Base-by-base conservation (phyloP, 768 basidiomycete species). In the Tubosaeta sp. region DNA sequence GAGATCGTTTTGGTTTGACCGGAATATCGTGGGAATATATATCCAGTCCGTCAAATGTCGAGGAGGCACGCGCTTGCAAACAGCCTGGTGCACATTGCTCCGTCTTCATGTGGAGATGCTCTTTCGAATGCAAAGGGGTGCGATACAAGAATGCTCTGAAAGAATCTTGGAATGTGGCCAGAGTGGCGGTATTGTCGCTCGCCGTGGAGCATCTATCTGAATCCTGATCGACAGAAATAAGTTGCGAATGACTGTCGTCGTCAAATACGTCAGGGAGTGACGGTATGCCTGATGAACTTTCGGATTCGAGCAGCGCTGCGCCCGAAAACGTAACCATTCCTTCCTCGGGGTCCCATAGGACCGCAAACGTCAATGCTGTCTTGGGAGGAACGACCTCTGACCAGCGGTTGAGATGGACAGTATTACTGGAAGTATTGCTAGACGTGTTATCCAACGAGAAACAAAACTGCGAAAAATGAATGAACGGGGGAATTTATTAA, bases 271-370 rank as follows among this genome's bases (percentile, higher is more conserved):
- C 58, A 3, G 57, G 34, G 22, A 45, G 57, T 8, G 56, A 9
- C 1, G 47, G 38, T 16, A 32, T 36, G n/a, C 44, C 47, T 36
- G 56, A 56, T 45, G 18, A 19, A 24, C 53, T 38, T 18, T 69
- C 67, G 16, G 60, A 48, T 32, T 72, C 69, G 25, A 79, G 65
- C 31, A 82, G 72, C 44, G 70, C 65, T 24, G 77, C 73, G 24
- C 75, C 77, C 1, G 80, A 81, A 60, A 84, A 83, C 29, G 76
- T 74, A 52, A 83, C 71, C 56, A 82, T 73, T 30, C 79, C 82
- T 6, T 81, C 76, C 1, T 76, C 74, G 2, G 77, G 76, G 52
- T 82, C 80, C 77, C 78, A 84, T 29, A 83, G 62, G 6, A 80
- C 79, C 4, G 79, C 82, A 56, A 84, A 84, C 3, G 76, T 80